A percentile compares a stretch with the other conserved stretches of the same genome.
These are phyloP conservation scores for Lyophyllum decastes DNA, from an alignment of 768 basidiomycete species.

Conservation along the genomic window DNA sequence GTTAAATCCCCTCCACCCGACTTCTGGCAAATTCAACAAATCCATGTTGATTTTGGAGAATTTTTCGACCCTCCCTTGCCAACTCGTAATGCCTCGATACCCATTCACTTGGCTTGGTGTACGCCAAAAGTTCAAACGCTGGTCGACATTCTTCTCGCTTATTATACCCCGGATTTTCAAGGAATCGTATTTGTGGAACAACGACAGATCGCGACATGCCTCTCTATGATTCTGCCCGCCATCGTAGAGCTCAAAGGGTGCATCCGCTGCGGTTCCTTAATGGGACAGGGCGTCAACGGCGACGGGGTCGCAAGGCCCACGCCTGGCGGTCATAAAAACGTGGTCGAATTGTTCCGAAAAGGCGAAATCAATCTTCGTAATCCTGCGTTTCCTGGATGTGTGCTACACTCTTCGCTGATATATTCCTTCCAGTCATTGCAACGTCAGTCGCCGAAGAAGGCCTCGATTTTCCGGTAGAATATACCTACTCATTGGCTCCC, in stretches of 20 bases:
- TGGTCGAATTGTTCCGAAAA: slow-evolving; percentile 64
- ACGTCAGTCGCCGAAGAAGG: slow-evolving; percentile 93
- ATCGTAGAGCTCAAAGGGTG: slow-evolving; percentile 58
- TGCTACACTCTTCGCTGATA: slow-evolving; percentile 1
- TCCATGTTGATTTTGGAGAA: slow-evolving; percentile 47
- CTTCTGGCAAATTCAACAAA: slow-evolving; percentile 31
- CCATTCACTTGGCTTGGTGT: slow-evolving; percentile 61
- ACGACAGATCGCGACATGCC: slow-evolving; percentile 72
- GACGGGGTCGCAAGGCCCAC: slow-evolving; percentile 41
- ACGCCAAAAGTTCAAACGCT: slow-evolving; percentile 72
- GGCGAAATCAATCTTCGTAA: slow-evolving; percentile 71
- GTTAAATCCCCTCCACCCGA: slow-evolving; percentile 35
- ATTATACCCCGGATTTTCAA: slow-evolving; percentile 63
- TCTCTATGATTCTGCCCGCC: slow-evolving; percentile 63
- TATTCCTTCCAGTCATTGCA: slow-evolving; percentile 57
- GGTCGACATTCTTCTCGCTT: slow-evolving; percentile 57
- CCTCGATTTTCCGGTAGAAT: slow-evolving; percentile 75
- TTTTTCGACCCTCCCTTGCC: slow-evolving; percentile 44
- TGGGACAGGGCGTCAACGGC: slow-evolving; percentile 63
- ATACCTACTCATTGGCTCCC: neutral
- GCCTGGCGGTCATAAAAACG: slow-evolving; percentile 53
- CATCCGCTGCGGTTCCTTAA: slow-evolving; percentile 63
- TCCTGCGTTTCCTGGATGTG: slow-evolving; percentile 1
- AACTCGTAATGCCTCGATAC: slow-evolving; percentile 33
- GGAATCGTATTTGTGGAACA: slow-evolving; percentile 88